Conservation (phyloP, 805 yeast species). For the Candida ipomoeae region DNA sequence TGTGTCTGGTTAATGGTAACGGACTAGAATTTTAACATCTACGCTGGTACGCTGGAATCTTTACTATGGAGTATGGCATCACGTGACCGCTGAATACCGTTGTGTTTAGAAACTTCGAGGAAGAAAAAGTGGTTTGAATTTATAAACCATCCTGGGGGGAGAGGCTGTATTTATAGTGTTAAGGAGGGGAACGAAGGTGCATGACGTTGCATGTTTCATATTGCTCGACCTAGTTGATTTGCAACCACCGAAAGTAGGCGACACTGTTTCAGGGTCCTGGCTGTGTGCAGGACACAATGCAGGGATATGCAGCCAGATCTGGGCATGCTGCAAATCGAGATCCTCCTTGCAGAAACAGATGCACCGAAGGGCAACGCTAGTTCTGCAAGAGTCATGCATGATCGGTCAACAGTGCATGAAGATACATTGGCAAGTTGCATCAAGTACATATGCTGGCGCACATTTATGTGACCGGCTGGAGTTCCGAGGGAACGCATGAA, state of each 20-base stretch:
- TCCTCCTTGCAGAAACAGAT: not conserved
- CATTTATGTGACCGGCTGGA: not conserved
- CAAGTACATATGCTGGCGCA: too few relatives aligned
- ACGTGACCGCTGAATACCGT: too few relatives aligned
- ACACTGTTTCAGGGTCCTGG: too few relatives aligned
- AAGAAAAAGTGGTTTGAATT: too few relatives aligned
- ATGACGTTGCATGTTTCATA: not conserved
- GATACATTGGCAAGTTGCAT: too few relatives aligned
- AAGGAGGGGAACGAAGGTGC: not conserved
- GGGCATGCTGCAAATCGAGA: not conserved
- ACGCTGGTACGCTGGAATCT: too few relatives aligned
- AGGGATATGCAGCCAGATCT: not conserved
- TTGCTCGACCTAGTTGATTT: not conserved
- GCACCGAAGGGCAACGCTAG: not conserved
- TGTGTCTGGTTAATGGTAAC: too few relatives aligned
- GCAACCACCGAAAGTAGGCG: not conserved
- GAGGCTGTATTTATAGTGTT: not conserved
- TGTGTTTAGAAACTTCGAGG: too few relatives aligned
- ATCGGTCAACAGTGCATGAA: not conserved
- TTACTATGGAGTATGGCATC: too few relatives aligned
- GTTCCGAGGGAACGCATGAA: not conserved
- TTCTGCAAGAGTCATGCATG: not conserved
- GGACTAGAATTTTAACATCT: too few relatives aligned
- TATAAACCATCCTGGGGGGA: not conserved
- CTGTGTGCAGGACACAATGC: not conserved